Percentiles rank a stretch among this genome's conserved stretches.
phyloP scores from a whole-genome alignment of 257 asterid species.

The Phtheirospermum japonicum region DNA sequence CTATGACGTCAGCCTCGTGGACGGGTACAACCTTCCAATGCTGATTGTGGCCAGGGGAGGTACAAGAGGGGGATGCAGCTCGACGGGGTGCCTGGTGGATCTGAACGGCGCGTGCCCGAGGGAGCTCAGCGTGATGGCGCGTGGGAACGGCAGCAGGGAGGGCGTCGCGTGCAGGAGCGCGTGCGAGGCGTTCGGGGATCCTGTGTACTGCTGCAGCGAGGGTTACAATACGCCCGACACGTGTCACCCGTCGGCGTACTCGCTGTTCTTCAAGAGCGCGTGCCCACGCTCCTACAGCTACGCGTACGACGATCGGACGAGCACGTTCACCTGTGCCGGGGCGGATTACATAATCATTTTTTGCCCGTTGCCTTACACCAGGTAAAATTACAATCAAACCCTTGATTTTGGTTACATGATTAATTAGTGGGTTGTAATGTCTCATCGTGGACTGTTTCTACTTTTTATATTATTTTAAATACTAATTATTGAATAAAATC shows the following conservation, averaged over 20 bases:
- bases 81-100: slow-evolving; percentile 86
- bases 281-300: slow-evolving; percentile 95
- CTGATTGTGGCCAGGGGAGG: slow-evolving; percentile 78
- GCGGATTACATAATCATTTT: slow-evolving; percentile 87
- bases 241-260: slow-evolving; percentile 77
- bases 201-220: slow-evolving; percentile 81
- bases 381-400: slow-evolving; percentile 38
- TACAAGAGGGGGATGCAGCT: slow-evolving; percentile 60
- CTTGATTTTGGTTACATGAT: not conserved
- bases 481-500: no score
- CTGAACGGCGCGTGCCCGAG: slow-evolving; percentile 87
- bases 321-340: slow-evolving; percentile 87
- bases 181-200: slow-evolving; percentile 93
- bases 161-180: slow-evolving; percentile 92
- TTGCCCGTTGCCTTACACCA: slow-evolving; percentile 90
- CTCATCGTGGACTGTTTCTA: no score
- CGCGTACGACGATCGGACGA: slow-evolving; percentile 89
- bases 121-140: slow-evolving; percentile 56
- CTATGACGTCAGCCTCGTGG: slow-evolving; percentile 92
- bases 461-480: no score
- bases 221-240: slow-evolving; percentile 83
- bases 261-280: slow-evolving; percentile 78
- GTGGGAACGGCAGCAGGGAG: slow-evolving; percentile 45
- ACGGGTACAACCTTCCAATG: slow-evolving; percentile 93
- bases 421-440: no score